Base-by-base conservation (phyloP, 1,139 yeast species). In the Entelexis paramagnoliae region DNA sequence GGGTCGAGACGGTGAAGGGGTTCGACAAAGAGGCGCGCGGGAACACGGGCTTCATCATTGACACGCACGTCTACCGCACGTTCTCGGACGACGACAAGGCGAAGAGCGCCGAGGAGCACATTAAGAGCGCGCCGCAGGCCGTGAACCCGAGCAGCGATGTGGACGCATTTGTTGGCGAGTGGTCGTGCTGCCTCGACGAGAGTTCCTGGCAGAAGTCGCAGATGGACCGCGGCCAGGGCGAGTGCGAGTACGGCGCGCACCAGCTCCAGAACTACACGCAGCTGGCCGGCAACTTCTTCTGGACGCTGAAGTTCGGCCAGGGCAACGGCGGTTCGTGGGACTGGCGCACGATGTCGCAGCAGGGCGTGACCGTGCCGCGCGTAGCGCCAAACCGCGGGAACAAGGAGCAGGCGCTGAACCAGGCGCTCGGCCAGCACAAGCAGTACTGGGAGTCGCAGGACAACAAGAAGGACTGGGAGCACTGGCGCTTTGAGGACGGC, bases 311-410 rank as follows among this genome's bases (percentile, higher is more conserved):
- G 67, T 89, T 89, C 64, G 79, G 83, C 64, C 75, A 80, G 52
- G 96, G 96, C 2, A 83, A 82, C 62, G 96, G 96, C 39, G 97
- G 96, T 11, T 96, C 87, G 68, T 89, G 97, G 97, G 96, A 91
- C 52, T 81, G 86, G 66, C 74, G 76, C 43, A 86, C 88, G 45
- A 85, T 85, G 91, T 69, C 77, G 28, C 79, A 82, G 29, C 70
- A 71, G 52, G 89, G 89, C 0, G 54, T 55, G 5, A 20, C 26
- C 60, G 60, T 11, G 51, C 56, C 17, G 44, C 62, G 13, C 78
- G 80, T 3, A 66, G 67, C 26, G 69, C 72, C 45, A 66, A 70
- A 14, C 53, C 54, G 41, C 28, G 61, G 52, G 48, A 39, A 51
- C 43, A 44, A 19, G 26, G 71, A 76, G n/a, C 68, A 68, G 22